Evolutionary conservation across 2,329 filamentous ascomycete species (phyloP).

Genomic region (Stemphylium lycopersici): DNA sequence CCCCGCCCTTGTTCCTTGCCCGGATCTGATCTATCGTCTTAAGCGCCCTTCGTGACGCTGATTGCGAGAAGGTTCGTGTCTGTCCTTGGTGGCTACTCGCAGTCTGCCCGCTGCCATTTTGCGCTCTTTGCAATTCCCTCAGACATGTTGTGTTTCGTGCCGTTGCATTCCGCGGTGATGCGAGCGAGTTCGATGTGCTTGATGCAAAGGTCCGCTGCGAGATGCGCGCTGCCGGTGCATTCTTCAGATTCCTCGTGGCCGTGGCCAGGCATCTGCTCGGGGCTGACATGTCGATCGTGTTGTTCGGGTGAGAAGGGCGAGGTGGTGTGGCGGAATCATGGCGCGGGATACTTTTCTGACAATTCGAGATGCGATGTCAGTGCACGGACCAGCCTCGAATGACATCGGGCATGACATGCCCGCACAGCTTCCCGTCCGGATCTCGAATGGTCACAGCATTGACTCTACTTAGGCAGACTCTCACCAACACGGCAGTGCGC

Average conservation of each 20-base stretch:
- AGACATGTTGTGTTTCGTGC: conserved; percentile 19
- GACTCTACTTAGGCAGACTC: no score
- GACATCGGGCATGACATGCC: conserved; percentile 6
- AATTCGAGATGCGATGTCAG: conserved; percentile 14
- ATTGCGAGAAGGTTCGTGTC: conserved; percentile 36
- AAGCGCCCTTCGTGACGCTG: conserved; percentile 35
- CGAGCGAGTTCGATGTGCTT: conserved; percentile 19
- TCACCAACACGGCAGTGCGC: no score
- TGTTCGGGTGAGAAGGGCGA: not conserved
- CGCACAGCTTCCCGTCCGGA: no score
- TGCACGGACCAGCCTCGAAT: conserved; percentile 16
- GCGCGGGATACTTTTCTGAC: conserved; percentile 19
- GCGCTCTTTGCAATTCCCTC: conserved; percentile 15
- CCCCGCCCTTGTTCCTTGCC: conserved; percentile 45
- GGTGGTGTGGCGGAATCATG: conserved; percentile 10
- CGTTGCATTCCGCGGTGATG: conserved; percentile 16
- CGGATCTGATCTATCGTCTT: conserved; percentile 47
- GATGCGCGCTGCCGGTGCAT: conserved; percentile 17
- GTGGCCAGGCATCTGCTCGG: conserved; percentile 33
- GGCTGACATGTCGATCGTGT: conserved; percentile 35
- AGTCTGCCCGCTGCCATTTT: not conserved
- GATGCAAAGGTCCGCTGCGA: conserved; percentile 36
- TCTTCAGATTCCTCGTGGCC: conserved; percentile 22
- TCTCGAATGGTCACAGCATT: not conserved
- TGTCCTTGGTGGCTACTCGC: conserved; percentile 15